Evolutionary conservation across 306 rosid genomes (phyloP).

Genomic region (Vigna angularis): DNA sequence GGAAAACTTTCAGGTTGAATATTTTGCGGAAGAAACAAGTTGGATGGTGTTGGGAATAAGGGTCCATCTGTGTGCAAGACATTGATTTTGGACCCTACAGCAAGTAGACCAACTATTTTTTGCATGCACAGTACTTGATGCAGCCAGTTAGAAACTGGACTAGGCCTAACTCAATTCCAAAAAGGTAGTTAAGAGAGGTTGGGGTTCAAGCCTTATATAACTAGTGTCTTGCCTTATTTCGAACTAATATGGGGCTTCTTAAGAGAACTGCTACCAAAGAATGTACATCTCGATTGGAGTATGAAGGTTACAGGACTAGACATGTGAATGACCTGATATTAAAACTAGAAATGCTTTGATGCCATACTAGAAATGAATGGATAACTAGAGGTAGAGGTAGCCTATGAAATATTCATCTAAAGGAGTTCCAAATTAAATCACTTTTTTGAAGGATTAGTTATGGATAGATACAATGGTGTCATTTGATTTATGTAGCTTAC

Average conservation of each 20-base stretch:
- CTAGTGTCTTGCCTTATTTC: neutral
- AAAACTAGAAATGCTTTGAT: neutral
- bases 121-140: neutral
- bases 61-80: neutral
- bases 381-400: neutral
- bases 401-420: neutral
- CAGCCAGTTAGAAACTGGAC: neutral
- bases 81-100: neutral
- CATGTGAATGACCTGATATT: neutral
- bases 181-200: neutral
- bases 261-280: neutral
- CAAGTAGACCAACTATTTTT: neutral
- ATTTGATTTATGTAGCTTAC: neutral
- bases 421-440: neutral
- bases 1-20: neutral
- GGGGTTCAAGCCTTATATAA: neutral
- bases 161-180: neutral
- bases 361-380: neutral
- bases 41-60: neutral
- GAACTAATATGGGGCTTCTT: neutral
- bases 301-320: neutral
- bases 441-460: neutral
- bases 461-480: neutral
- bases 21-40: neutral
- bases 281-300: neutral